Evolutionary conservation across 2,329 filamentous ascomycete genomes (phyloP), one percentile per base, ranked within the genome.

Genomic region (Exutisphaerella laricina): DNA sequence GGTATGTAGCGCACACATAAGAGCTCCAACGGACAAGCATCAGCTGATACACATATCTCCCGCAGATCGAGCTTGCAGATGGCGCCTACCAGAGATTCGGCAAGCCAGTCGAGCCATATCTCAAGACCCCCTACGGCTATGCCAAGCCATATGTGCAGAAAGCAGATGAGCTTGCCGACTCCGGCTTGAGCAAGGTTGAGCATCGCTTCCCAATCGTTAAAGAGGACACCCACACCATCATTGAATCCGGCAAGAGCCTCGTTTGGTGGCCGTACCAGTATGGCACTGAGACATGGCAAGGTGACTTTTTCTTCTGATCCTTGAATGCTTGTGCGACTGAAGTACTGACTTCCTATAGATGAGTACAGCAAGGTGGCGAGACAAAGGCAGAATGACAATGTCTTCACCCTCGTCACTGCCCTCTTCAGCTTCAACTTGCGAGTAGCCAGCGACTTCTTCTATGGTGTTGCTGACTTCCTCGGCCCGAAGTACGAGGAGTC

Each of bases 81-180:
- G 78, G 80, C 48, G 82, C 82, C 58, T 94, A 89, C 73, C 72
- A 80, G 61, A 80, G 77, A 52, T 75, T 95, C 59, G 83, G 84
- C 63, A 83, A 82, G 55, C 87, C 88, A 14, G 69, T 95, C 51
- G 69, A 90, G 42, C 85, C 86, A 20, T 88, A 87, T 68, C 71
- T 96, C 57, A 68, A 80, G 58, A 85, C 78, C 57, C 88, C 89
- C 25, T 90, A 88, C 71, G 75, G 78, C 61, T 92, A 86, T 64
- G 77, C 94, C 51, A 81, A 82, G 39, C 89, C 90, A 1, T 96
- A 96, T 68, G 77, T 94, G 53, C 73, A 79, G 64, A 87, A 82
- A 66, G 89, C 82, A 60, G 92, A 97, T 64, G 69, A 78, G 46
- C 69, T 94, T 39, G 85, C 83, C 53, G 62, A 60, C 46, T 63